Evolutionary conservation across 345 rosid species (phyloP), one percentile per base, ranked within the genome.

Genomic region (Populus alba): DNA sequence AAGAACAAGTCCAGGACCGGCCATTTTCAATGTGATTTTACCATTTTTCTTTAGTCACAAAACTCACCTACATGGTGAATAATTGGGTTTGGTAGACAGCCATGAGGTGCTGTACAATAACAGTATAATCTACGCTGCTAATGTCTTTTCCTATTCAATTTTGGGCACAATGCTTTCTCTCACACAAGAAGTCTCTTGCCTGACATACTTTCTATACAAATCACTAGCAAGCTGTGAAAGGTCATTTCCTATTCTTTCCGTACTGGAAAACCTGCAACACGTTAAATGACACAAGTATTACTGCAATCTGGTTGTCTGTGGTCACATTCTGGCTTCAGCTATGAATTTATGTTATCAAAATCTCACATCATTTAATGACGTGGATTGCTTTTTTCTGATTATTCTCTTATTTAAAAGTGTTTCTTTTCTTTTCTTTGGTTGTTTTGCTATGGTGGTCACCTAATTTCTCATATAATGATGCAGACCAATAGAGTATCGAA

Each of bases 401-500:
- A 25, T 59, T 53, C 41, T 57, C 55, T 62, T 62, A 25, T 31
- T 29, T 53, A 7, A 29, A 41, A 35, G 37, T 53, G 1, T 70
- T 70, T 27, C 45, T 71, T 10, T 41, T 65, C n/a, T 23, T 57
- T 61, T 8, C 33, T 69, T 6, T 49, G 2, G 41, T 31, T 27
- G 8, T 20, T 74, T 31, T 8, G 11, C 72, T 43, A 39, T n/a
- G 20, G 15, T 49, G 13, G 53, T 67, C 33, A 10, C 53, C 8
- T 55, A 20, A 68, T 47, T 55, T 29, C 47, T 74, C 74, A 41
- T 27, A 17, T 69, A 53, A 33, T 85, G 76, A 20, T 87, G 91
- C 92, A 95, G 99, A 95, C 98, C 1, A 93, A 95, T 81, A 90
- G 85, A 87, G 55, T 95, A 73, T 87, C 85, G 7, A 93, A 88